Evolutionary conservation across 257 asterid species (phyloP), one percentile per base, ranked within the genome.

Genomic region (Jaltomata sinuosa): DNA sequence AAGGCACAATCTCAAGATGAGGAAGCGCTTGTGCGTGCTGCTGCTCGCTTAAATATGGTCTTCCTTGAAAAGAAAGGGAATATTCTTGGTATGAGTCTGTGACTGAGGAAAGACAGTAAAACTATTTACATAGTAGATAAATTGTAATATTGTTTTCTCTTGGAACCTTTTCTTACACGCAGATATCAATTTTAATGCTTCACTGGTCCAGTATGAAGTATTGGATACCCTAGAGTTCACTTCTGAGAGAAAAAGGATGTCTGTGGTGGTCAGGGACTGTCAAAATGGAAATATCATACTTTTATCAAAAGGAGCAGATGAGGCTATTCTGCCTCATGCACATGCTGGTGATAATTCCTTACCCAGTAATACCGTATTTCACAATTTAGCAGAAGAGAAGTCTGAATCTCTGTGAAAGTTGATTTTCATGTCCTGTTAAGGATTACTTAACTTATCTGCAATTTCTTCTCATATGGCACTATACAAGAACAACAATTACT

Each of bases 1-100:
- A 97, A 97, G 91, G 98, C 99, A 12, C 97, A 93, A 85, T 97
- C 99, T 50, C 99, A 97, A 92, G 99, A 97, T 84, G 99, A 97
- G 89, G 99, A 97, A 92, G 99, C 98, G 88, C 98, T 97, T 83
- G 99, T 95, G 77, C 95, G 89, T 62, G 99, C 98, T 80, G 98
- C 99, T 83, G 96, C 98, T 89, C 87, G 85, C 83, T 89, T 94
- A 92, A 92, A 93, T 87, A 95, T 97, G 98, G 90, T 89, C 84
- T 88, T 92, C 57, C 85, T 88, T 88, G 92, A 87, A 81, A 97
- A 93, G 90, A 91, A 88, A 77, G 97, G 94, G 83, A 92, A 89
- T 84, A 76, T 91, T 86, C 89, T 94, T 86, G 99, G 99, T 97
- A 91, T 86, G 93, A 59, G 42, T 50, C 22, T 29, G 45, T 49